These are phyloP conservation scores for Stemphylium beticola DNA, from an alignment of 2,329 filamentous ascomycete genomes.

Conservation along the genomic window DNA sequence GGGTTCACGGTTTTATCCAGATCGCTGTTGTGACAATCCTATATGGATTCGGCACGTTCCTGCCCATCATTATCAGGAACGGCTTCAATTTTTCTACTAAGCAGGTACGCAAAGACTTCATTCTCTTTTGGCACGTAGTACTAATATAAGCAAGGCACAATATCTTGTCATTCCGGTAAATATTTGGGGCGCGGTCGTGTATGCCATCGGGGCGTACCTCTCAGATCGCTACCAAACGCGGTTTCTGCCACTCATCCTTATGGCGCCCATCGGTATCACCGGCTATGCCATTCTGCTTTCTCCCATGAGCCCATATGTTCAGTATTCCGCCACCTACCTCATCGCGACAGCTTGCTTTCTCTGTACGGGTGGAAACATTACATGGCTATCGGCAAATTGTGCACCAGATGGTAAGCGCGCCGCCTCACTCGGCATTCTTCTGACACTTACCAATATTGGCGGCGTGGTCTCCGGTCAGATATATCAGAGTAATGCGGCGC, in stretches of 20 bases:
- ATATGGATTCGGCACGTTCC: slow-evolving; percentile 50
- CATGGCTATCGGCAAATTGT: not conserved
- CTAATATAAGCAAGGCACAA: slow-evolving; percentile 14
- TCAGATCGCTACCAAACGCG: slow-evolving; percentile 48
- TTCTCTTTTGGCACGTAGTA: not conserved
- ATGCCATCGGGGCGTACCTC: slow-evolving; percentile 45
- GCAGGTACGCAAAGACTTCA: slow-evolving; percentile 40
- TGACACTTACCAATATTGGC: slow-evolving; percentile 44
- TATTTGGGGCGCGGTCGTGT: slow-evolving; percentile 42
- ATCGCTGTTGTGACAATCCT: slow-evolving; percentile 51
- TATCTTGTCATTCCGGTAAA: slow-evolving; percentile 53
- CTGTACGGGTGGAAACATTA: not conserved
- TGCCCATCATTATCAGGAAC: slow-evolving; percentile 53
- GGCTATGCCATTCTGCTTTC: no score
- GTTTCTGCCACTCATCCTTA: slow-evolving; percentile 36
- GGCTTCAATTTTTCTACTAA: slow-evolving; percentile 50
- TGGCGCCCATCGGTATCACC: no score
- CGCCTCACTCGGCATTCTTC: slow-evolving; percentile 28
- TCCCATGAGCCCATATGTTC: no score
- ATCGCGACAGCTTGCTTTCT: no score
- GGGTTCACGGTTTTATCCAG: slow-evolving; percentile 34
- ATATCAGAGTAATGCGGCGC: slow-evolving; percentile 37
- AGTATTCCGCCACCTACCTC: no score
- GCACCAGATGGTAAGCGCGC: no score
- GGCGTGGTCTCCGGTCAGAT: slow-evolving; percentile 45